Evolutionary conservation across 2,329 filamentous ascomycete species (phyloP).

Genomic region (Phialophora verrucosa): DNA sequence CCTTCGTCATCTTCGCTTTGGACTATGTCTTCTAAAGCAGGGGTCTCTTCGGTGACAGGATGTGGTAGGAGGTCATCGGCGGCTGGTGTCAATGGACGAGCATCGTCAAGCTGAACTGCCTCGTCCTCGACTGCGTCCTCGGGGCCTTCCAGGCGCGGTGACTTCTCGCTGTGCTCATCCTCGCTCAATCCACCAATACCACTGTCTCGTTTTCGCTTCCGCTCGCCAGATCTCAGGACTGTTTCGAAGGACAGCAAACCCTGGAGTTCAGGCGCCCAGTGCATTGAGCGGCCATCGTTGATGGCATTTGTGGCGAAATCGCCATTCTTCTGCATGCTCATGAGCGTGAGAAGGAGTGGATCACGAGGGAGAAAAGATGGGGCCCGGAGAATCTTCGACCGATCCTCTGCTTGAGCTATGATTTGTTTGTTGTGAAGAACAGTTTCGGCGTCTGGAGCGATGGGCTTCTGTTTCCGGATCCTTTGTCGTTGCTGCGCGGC

Average conservation of each 20-base stretch:
- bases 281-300: slow-evolving; percentile 75
- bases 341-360: slow-evolving; percentile 80
- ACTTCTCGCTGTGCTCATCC: slow-evolving; percentile 68
- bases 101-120: slow-evolving; percentile 55
- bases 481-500: slow-evolving; percentile 71
- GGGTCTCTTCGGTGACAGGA: slow-evolving; percentile 53
- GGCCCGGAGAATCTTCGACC: slow-evolving; percentile 82
- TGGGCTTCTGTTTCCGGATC: slow-evolving; percentile 78
- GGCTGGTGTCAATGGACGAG: slow-evolving; percentile 69
- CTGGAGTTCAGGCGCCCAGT: slow-evolving; percentile 90
- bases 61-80: slow-evolving; percentile 48
- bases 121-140: slow-evolving; percentile 65
- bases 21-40: slow-evolving; percentile 52
- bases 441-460: slow-evolving; percentile 81
- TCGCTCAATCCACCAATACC: slow-evolving; percentile 75
- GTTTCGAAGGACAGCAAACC: slow-evolving; percentile 89
- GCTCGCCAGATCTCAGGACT: slow-evolving; percentile 74
- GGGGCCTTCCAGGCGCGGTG: slow-evolving; percentile 65
- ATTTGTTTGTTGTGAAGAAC: slow-evolving; percentile 78
- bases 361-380: slow-evolving; percentile 85
- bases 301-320: slow-evolving; percentile 88
- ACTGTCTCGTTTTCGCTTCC: slow-evolving; percentile 93
- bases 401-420: slow-evolving; percentile 83
- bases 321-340: slow-evolving; percentile 90
- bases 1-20: slow-evolving; percentile 55